Conservation (phyloP, 2,329 filamentous ascomycete genomes). For the Apiospora sp. region DNA sequence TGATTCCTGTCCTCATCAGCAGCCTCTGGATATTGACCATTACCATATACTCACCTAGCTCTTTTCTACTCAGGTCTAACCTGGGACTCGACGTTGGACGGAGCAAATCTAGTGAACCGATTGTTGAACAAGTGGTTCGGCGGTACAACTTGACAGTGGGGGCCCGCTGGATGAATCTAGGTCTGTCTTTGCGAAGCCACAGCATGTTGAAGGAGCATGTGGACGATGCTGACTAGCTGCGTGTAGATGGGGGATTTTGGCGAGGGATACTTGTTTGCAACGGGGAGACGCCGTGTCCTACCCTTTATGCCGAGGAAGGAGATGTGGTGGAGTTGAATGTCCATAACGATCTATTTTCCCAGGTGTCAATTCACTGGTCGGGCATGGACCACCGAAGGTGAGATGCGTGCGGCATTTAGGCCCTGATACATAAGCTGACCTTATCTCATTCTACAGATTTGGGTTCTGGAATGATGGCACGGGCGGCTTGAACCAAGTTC, state of each 20-base stretch:
- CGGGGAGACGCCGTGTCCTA: constrained; percentile 30
- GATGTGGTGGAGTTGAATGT: constrained; percentile 31
- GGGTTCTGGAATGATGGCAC: constrained; percentile 32
- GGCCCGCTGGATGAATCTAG: constrained; percentile 26
- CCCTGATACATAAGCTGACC: background rate
- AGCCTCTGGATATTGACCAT: background rate
- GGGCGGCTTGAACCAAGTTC: constrained; percentile 29
- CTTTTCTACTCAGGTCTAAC: background rate
- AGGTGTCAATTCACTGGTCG: constrained; percentile 31
- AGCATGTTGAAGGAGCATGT: no score
- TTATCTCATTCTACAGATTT: constrained; percentile 20
- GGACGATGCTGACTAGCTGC: background rate
- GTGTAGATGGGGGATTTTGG: constrained; percentile 30
- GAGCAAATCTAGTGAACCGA: no score
- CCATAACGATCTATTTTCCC: constrained; percentile 30
- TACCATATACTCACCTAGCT: background rate
- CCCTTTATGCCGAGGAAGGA: constrained; percentile 30
- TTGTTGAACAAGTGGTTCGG: background rate
- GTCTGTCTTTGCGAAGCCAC: background rate
- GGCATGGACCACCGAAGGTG: constrained; percentile 23
- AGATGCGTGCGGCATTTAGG: background rate
- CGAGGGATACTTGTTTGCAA: constrained; percentile 32
- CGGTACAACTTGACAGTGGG: constrained; percentile 24
- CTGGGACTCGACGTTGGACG: background rate
- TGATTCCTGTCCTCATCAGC: background rate